A percentile compares a stretch with the other conserved stretches of the same genome.
Conservation (phyloP, 1,139 yeast species). For the Blastobotrys buckinghamii region DNA sequence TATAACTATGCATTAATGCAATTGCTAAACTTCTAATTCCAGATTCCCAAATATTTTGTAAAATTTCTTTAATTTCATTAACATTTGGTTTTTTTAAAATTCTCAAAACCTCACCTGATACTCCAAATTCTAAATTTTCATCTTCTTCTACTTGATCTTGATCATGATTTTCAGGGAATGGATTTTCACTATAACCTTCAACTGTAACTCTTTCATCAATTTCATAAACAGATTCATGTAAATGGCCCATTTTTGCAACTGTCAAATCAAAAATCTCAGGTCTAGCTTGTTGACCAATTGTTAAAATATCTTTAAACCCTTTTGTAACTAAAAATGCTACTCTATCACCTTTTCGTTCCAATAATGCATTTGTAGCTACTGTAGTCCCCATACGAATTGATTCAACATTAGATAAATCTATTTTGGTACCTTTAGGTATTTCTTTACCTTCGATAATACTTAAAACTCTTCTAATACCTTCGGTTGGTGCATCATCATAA, state of each 20-base stretch:
- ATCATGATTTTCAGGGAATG: constrained; percentile 34
- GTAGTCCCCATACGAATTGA: constrained; percentile 76
- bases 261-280: constrained; percentile 63
- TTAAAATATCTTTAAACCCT: constrained; percentile 58
- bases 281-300: constrained; percentile 68
- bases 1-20: constrained; percentile 63
- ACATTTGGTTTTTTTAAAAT: constrained; percentile 46
- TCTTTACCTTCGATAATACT: constrained; percentile 47
- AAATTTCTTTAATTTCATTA: constrained; percentile 36
- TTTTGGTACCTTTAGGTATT: constrained; percentile 40
- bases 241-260: constrained; percentile 51
- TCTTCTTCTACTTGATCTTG: constrained; percentile 24
- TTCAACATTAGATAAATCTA: constrained; percentile 46
- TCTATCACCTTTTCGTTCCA: constrained; percentile 61
- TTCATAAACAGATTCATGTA: constrained; percentile 60
- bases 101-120: constrained; percentile 59
- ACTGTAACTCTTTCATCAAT: constrained; percentile 68
- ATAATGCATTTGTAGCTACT: constrained; percentile 70
- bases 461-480: constrained; percentile 75
- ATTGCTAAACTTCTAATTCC: constrained; percentile 66
- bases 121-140: constrained; percentile 42
- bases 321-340: constrained; percentile 61
- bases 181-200: constrained; percentile 61
- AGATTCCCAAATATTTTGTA: constrained; percentile 41
- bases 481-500: constrained; percentile 85